These are phyloP conservation scores for Saccharomyces hybrid DNA, from an alignment of 1,139 yeast species.

Conservation along the genomic window DNA sequence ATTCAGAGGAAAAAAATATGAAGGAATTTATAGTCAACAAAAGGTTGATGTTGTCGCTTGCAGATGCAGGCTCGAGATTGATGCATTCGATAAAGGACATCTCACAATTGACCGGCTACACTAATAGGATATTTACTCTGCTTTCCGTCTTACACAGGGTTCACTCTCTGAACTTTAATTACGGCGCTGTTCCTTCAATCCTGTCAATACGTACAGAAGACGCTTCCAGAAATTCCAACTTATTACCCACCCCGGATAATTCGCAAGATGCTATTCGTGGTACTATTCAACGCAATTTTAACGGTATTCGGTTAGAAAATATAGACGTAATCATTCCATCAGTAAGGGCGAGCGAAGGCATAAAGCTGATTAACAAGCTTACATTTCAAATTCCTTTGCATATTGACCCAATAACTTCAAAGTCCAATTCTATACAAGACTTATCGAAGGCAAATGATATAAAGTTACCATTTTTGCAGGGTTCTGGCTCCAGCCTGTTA, in stretches of 20 bases:
- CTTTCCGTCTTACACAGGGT: constrained; percentile 73
- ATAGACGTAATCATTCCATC: constrained; percentile 79
- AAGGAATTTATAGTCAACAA: constrained; percentile 86
- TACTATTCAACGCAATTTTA: constrained; percentile 69
- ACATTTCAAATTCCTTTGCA: constrained; percentile 52
- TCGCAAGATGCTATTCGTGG: constrained; percentile 46
- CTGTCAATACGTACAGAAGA: background rate
- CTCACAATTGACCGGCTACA: constrained; percentile 85
- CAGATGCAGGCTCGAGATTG: constrained; percentile 94
- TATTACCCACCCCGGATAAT: background rate
- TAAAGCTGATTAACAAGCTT: constrained; percentile 50
- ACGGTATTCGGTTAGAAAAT: constrained; percentile 75
- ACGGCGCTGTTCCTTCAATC: constrained; percentile 36
- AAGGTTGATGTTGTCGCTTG: constrained; percentile 79
- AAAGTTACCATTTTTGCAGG: constrained; percentile 22
- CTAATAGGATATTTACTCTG: constrained; percentile 74
- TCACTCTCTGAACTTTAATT: constrained; percentile 62
- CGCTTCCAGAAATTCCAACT: background rate
- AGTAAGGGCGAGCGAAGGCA: constrained; percentile 45
- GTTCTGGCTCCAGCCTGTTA: constrained; percentile 56
- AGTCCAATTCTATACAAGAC: constrained; percentile 21
- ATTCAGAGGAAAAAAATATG: constrained; percentile 51
- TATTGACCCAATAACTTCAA: constrained; percentile 19
- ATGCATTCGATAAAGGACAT: constrained; percentile 93
- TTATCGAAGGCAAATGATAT: constrained; percentile 16